These are phyloP conservation scores for Nicotiana benthamiana DNA, from an alignment of 257 asterid species.

Conservation along the genomic window DNA sequence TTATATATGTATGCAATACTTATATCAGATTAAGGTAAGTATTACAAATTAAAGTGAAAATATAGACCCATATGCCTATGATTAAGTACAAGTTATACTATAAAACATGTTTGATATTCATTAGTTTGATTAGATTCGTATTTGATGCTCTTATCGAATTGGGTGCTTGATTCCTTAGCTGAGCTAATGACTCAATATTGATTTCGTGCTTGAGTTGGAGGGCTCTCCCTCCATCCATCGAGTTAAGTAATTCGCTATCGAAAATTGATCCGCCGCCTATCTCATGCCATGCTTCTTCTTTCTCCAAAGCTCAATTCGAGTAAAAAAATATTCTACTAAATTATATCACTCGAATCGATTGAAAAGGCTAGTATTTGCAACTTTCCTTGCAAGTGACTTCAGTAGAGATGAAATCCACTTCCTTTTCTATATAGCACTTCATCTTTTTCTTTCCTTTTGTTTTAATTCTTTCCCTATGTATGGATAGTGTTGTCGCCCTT, in stretches of 20 bases:
- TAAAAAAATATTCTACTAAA: background rate
- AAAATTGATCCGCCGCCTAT: too few species aligned
- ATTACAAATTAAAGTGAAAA: background rate
- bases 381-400: slow-evolving; percentile 28
- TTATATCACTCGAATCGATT: too few species aligned
- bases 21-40: background rate
- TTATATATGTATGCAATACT: too few species aligned
- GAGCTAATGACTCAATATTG: too few species aligned
- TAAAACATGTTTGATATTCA: background rate
- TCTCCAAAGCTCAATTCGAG: background rate
- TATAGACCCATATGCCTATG: background rate
- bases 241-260: too few species aligned
- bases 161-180: too few species aligned
- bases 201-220: too few species aligned
- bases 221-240: too few species aligned
- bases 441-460: slow-evolving; percentile 14
- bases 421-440: slow-evolving; percentile 2
- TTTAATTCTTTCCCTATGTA: background rate
- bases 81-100: background rate
- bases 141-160: too few species aligned
- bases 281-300: too few species aligned
- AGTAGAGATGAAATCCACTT: background rate
- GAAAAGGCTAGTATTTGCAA: background rate
- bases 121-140: background rate
- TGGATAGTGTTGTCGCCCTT: slow-evolving; percentile 22